Evolutionary conservation across 441 rosid genomes (phyloP), one percentile per base, ranked within the genome.

Genomic region (Erysimum pusillum): DNA sequence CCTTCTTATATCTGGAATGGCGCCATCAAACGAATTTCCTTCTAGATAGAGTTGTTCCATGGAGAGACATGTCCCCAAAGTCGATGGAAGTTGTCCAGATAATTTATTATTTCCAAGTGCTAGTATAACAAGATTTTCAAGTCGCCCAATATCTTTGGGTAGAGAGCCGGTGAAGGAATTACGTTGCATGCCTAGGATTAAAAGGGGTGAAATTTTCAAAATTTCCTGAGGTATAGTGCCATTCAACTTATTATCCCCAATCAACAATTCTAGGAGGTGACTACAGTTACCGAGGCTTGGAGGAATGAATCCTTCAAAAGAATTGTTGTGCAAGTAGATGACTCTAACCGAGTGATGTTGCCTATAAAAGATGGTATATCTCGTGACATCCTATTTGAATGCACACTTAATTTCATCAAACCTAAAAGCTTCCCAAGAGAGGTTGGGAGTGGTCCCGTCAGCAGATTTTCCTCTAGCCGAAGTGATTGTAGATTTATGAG

Each of bases 311-410:
- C 90, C 85, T 13, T 51, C 58, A 2, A 84, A 39, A 11, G 0
- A 17, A 63, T 86, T 86, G 6, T 3, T 0, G 0, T 3, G 0
- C 35, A 86, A 48, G 18, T 0, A 0, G 0, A 78, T 1, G 0
- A 2, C 13, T 9, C n/a, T 18, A 80, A 32, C 3, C 4, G 5
- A 14, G 63, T 71, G 8, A 75, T 17, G 31, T 84, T 86, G 0
- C 83, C 83, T 15, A 81, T 3, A 7, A 69, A 44, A 0, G 64
- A 12, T 8, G 87, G 85, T 63, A 84, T 78, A 15, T 63, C 36
- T 35, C 87, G 80, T 0, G 76, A 67, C 7, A 83, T 14, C 0
- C 6, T 57, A 22, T 82, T 82, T 35, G 28, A 65, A 44, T 0
- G 2, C 0, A 63, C 4, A 25, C 13, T 8, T 28, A 76, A 15